Evolutionary conservation across 1,284 basidiomycete species (phyloP), one percentile per base, ranked within the genome.

Genomic region (Fistulinella cinereoalba): DNA sequence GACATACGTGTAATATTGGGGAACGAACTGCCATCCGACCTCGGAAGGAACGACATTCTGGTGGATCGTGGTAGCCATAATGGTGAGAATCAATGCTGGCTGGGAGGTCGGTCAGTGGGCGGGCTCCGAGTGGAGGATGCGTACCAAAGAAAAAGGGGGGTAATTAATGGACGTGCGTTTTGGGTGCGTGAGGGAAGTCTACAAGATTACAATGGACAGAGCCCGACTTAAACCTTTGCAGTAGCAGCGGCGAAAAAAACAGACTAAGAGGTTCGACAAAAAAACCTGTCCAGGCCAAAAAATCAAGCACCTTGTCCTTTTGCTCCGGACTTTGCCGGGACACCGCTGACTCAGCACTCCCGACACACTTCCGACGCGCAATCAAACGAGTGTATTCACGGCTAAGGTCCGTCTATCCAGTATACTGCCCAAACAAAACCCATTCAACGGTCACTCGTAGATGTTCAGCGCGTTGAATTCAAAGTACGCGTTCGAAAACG

Each of bases 11-110:
- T 96, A 96, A 74, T 96, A 95, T 70, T 96, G 92, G 44, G 91
- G 91, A 58, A 95, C 92, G 72, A 96, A 96, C 73, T 95, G 92
- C 92, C 92, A 96, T 73, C 92, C 92, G 66, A 96, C 92, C 74
- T 91, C 88, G 54, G 85, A 88, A 66, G 87, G 87, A 73, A 85
- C 73, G 73, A 87, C 81, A 66, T 75, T 76, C 70, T 71, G 68
- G 62, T 76, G 76, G 49, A 62, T 58, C 39, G 67, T 44, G 46
- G 56, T 52, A 47, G 60, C 54, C 66, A 59, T 66, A 56, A 58
- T 32, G 53, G 52, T n/a, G n/a, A 47, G 5, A 63, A 55, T 60
- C 67, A 66, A 66, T 70, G 27, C 42, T 37, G 50, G 46, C 39
- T 28, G 25, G 11, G 15, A 13, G 13, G 41, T 37, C 10, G 24